phyloP scores from a whole-genome alignment of 345 rosid species.

The Lepidium aucheri region DNA sequence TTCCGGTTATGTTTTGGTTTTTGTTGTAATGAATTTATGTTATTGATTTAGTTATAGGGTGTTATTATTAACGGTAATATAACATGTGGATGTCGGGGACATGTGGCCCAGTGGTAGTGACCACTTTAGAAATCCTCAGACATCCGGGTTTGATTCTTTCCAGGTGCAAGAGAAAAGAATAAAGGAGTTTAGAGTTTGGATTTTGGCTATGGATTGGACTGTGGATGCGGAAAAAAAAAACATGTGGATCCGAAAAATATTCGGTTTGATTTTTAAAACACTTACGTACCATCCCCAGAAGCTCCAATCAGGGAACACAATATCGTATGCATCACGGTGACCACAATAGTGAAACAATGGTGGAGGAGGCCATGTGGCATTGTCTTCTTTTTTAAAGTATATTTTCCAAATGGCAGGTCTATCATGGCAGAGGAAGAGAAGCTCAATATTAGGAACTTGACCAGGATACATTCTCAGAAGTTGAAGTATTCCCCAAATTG shows the following conservation, averaged over 20 bases:
- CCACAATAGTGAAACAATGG: conserved; percentile 62
- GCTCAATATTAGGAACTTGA: no score
- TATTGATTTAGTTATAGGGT: not conserved
- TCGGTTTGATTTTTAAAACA: not conserved
- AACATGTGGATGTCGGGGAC: not conserved
- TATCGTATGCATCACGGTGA: conserved; percentile 32
- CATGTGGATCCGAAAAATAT: not conserved
- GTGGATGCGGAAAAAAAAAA: no score
- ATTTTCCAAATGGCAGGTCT: conserved; percentile 27
- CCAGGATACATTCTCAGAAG: no score
- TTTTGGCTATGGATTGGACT: no score
- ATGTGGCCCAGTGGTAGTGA: no score
- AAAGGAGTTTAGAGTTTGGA: no score
- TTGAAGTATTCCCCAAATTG: no score
- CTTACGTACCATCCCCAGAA: conserved; percentile 60
- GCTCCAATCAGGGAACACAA: conserved; percentile 66
- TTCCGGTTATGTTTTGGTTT: not conserved
- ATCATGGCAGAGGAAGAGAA: conserved; percentile 28
- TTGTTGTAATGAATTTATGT: not conserved
- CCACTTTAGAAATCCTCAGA: no score
- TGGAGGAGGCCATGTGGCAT: conserved; percentile 35
- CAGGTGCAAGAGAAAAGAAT: no score
- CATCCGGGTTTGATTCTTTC: no score
- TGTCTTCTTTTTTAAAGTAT: conserved; percentile 12
- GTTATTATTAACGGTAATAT: not conserved